Evolutionary conservation across 2,329 filamentous ascomycete genomes (phyloP).

Genomic region (Curvularia eragrostidis): DNA sequence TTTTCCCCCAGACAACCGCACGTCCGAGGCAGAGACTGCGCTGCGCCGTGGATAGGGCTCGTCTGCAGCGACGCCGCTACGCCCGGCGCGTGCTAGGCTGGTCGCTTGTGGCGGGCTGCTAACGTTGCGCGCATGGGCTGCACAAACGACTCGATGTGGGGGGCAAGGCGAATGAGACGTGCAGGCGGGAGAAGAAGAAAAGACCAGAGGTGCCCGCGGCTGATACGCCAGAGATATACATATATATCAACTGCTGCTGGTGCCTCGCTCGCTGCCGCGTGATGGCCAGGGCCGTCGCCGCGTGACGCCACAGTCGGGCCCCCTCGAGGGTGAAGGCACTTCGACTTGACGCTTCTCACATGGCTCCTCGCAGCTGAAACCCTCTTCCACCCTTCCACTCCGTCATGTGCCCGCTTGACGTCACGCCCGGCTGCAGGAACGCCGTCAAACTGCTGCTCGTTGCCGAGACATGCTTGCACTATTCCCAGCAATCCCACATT

Average conservation of each 20-base stretch:
- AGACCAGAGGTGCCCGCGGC: not conserved
- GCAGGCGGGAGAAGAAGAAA: conserved; percentile 5
- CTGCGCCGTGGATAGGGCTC: conserved; percentile 22
- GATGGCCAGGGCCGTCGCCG: conserved; percentile 20
- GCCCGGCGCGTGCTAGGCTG: conserved; percentile 26
- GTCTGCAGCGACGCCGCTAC: conserved; percentile 23
- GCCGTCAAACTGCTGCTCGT: conserved; percentile 2
- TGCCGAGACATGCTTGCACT: conserved; percentile 10
- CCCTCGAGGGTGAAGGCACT: not conserved
- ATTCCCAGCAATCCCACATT: conserved; percentile 6
- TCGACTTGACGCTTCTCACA: conserved; percentile 16
- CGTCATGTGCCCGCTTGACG: conserved; percentile 21
- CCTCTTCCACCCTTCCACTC: conserved; percentile 11
- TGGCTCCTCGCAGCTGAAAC: conserved; percentile 16
- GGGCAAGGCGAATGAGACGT: conserved; percentile 14
- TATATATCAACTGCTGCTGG: conserved; percentile 12
- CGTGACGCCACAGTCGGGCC: conserved; percentile 22
- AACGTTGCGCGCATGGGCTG: conserved; percentile 11
- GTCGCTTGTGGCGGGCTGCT: conserved; percentile 26
- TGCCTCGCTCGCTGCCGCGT: conserved; percentile 25
- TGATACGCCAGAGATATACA: conserved; percentile 12
- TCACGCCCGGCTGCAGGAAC: conserved; percentile 25
- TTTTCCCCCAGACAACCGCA: conserved; percentile 9
- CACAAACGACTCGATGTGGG: not conserved
- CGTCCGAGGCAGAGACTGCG: conserved; percentile 27